A percentile compares a stretch with the other conserved stretches of the same genome.
These are phyloP conservation scores for Gorgonomyces haynaldii DNA, from an alignment of 192 early-diverging fungal species.

Conservation along the genomic window DNA sequence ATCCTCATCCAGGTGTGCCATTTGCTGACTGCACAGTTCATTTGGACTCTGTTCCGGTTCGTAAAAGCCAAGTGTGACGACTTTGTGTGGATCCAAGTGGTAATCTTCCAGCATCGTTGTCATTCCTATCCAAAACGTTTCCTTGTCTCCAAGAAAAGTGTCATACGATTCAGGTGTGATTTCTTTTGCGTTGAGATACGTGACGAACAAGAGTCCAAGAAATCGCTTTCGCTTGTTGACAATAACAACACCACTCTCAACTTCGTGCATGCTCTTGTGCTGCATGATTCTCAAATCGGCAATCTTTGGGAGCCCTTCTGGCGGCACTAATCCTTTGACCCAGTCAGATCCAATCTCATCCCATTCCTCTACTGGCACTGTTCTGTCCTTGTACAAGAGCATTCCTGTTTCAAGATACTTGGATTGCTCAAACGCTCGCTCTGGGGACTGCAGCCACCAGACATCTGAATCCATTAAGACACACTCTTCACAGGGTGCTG, in stretches of 20 bases:
- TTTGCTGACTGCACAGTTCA: slow-evolving; percentile 1
- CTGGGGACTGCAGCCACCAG: slow-evolving; percentile 49
- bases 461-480: slow-evolving; percentile 67
- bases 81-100: slow-evolving; percentile 22
- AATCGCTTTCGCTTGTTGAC: slow-evolving; percentile 41
- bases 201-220: slow-evolving; percentile 11
- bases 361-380: not conserved
- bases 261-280: slow-evolving; percentile 32
- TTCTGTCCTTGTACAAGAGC: slow-evolving; percentile 54
- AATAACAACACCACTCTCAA: slow-evolving; percentile 47
- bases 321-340: not conserved
- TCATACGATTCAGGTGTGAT: slow-evolving; percentile 12
- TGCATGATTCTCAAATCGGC: slow-evolving; percentile 27
- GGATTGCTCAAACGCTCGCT: slow-evolving; percentile 22
- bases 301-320: not conserved
- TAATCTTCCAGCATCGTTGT: slow-evolving; percentile 30
- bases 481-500: slow-evolving; percentile 43
- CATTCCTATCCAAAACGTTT: slow-evolving; percentile 57
- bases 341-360: not conserved
- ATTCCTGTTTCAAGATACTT: slow-evolving; percentile 34
- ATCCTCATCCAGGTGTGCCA: slow-evolving; percentile 10
- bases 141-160: slow-evolving; percentile 46
- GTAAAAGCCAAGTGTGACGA: slow-evolving; percentile 10
- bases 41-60: slow-evolving; percentile 13
- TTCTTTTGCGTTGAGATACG: slow-evolving; percentile 11